phyloP scores from a whole-genome alignment of 1,284 basidiomycete genomes.

The Hypsizygus ulmarius region DNA sequence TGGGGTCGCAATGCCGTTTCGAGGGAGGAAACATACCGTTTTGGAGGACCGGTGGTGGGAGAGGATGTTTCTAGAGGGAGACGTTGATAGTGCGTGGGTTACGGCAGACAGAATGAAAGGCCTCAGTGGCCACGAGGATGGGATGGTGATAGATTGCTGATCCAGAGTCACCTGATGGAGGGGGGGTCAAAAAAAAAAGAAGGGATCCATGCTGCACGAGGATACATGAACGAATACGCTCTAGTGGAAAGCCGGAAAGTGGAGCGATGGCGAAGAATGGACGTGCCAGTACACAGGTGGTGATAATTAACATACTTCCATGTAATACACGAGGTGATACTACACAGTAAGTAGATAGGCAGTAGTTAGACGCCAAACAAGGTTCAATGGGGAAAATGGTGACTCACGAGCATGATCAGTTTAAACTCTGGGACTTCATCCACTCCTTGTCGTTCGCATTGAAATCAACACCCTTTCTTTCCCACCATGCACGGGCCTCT shows the following conservation, averaged over 20 bases:
- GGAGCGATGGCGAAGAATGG: no score
- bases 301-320: no score
- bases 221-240: no score
- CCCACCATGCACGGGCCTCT: conserved; percentile 74
- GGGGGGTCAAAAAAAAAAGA: no score
- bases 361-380: not conserved
- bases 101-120: not conserved
- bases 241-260: no score
- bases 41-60: conserved; percentile 15
- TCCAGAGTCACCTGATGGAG: no score
- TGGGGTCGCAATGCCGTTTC: not conserved
- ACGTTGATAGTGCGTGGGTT: conserved; percentile 5
- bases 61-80: conserved; percentile 16
- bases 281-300: no score
- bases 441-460: conserved; percentile 78
- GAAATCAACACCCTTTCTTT: conserved; percentile 72
- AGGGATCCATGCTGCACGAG: no score
- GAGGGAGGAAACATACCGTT: not conserved
- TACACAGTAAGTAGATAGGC: no score
- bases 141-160: no score
- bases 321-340: no score
- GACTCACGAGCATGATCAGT: conserved; percentile 36
- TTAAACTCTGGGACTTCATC: conserved; percentile 75
- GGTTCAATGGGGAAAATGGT: not conserved
- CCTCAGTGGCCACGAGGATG: no score